These are phyloP conservation scores for Fusarium tanahbumbuense DNA, from an alignment of 2,329 filamentous ascomycete genomes.

Conservation along the genomic window DNA sequence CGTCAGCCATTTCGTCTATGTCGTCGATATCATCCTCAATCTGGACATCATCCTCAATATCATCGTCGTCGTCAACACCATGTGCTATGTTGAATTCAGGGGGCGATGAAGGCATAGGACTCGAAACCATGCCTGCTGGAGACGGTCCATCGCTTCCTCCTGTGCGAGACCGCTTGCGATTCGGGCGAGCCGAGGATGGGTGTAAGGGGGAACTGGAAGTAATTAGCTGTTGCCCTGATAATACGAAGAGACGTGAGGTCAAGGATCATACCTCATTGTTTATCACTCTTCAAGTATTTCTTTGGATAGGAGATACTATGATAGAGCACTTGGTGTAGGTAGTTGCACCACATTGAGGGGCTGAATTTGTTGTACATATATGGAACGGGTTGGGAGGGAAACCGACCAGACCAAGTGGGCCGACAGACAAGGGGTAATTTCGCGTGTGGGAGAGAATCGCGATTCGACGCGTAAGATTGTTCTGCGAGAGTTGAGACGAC, in stretches of 20 bases:
- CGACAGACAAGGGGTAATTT: slow-evolving; percentile 40
- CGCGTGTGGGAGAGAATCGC: slow-evolving; percentile 43
- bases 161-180: slow-evolving; percentile 67
- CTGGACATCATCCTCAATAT: slow-evolving; percentile 77
- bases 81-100: slow-evolving; percentile 72
- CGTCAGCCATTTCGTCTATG: slow-evolving; percentile 83
- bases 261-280: slow-evolving; percentile 30
- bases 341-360: slow-evolving; percentile 36
- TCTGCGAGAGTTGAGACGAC: fast-evolving
- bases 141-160: slow-evolving; percentile 64
- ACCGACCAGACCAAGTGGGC: slow-evolving; percentile 36
- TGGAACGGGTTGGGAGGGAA: slow-evolving; percentile 35
- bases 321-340: slow-evolving; percentile 3
- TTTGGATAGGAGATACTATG: slow-evolving; percentile 9
- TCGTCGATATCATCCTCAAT: slow-evolving; percentile 80
- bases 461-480: slow-evolving; percentile 56
- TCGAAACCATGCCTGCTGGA: slow-evolving; percentile 65
- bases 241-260: background rate
- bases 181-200: slow-evolving; percentile 73
- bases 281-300: slow-evolving; percentile 8
- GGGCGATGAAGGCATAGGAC: slow-evolving; percentile 74
- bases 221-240: slow-evolving; percentile 17
- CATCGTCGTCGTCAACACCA: slow-evolving; percentile 76
- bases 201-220: slow-evolving; percentile 80
- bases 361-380: slow-evolving; percentile 25